Conservation (phyloP, 2,329 filamentous ascomycete species). For the Fusarium succisae region DNA sequence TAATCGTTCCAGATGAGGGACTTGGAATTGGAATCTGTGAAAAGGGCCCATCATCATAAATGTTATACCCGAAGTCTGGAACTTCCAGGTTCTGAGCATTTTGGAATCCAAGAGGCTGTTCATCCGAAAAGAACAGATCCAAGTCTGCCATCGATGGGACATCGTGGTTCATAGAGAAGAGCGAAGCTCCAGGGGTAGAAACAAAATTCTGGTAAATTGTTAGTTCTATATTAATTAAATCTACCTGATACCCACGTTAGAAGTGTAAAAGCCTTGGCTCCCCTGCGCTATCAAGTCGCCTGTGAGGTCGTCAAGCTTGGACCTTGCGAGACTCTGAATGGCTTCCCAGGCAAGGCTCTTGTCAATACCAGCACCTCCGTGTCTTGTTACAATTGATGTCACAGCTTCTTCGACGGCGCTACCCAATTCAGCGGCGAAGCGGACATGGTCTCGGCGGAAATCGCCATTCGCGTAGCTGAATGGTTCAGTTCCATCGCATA, state of each 20-base stretch:
- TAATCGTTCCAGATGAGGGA: neutral
- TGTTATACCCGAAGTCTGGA: rapidly evolving
- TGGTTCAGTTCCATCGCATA: neutral
- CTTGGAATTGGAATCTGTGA: neutral
- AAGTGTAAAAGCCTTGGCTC: neutral
- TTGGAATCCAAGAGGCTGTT: neutral
- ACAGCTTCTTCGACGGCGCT: neutral
- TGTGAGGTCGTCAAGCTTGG: neutral
- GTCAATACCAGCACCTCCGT: neutral
- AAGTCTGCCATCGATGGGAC: neutral
- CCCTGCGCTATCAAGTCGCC: neutral
- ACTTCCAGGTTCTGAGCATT: rapidly evolving
- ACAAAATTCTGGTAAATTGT: neutral
- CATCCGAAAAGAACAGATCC: neutral
- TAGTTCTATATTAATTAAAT: rapidly evolving
- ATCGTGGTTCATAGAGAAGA: neutral
- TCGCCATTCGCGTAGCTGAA: neutral
- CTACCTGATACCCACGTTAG: neutral
- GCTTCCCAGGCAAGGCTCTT: neutral
- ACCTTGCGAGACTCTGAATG: neutral
- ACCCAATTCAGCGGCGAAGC: neutral
- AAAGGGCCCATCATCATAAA: neutral
- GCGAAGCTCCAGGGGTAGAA: neutral
- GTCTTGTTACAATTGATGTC: neutral
- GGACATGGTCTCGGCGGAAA: neutral